A percentile compares a stretch with the other conserved stretches of the same genome.
Conservation (phyloP, 257 asterid genomes). For the Scutellaria galericulata region DNA sequence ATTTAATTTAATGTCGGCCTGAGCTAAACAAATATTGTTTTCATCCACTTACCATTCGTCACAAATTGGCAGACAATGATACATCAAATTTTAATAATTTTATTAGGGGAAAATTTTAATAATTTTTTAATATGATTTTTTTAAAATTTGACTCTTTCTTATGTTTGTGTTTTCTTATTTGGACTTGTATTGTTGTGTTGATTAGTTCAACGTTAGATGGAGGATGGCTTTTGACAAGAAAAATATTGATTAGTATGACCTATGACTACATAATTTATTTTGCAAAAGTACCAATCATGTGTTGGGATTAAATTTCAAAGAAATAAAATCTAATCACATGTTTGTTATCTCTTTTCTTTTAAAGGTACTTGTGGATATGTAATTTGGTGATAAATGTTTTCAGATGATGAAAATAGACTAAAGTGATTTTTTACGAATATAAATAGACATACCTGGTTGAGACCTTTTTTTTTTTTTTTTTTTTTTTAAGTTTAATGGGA, state of each 20-base stretch:
- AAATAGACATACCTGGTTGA: too few relatives aligned
- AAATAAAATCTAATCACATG: too few relatives aligned
- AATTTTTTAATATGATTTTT: background rate
- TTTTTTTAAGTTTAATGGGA: too few relatives aligned
- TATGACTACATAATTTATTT: background rate
- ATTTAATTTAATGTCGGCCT: slow-evolving; percentile 32
- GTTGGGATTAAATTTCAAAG: background rate
- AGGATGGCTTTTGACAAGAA: slow-evolving; percentile 11
- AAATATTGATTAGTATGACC: background rate
- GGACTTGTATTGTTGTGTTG: slow-evolving; percentile 20
- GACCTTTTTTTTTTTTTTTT: too few relatives aligned
- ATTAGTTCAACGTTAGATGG: background rate
- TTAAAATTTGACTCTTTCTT: slow-evolving; percentile 23
- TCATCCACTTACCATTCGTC: slow-evolving; percentile 33
- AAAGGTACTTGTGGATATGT: too few relatives aligned
- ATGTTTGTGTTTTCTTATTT: slow-evolving; percentile 14
- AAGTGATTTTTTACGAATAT: too few relatives aligned
- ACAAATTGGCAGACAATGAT: slow-evolving; percentile 28
- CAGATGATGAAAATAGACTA: too few relatives aligned
- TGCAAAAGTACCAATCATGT: background rate
- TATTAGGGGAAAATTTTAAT: background rate
- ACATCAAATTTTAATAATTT: background rate
- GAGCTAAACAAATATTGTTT: slow-evolving; percentile 14
- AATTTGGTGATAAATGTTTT: too few relatives aligned
- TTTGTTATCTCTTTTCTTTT: too few relatives aligned